Base-by-base conservation (phyloP, 345 rosid genomes). In the Hibiscus syriacus region DNA sequence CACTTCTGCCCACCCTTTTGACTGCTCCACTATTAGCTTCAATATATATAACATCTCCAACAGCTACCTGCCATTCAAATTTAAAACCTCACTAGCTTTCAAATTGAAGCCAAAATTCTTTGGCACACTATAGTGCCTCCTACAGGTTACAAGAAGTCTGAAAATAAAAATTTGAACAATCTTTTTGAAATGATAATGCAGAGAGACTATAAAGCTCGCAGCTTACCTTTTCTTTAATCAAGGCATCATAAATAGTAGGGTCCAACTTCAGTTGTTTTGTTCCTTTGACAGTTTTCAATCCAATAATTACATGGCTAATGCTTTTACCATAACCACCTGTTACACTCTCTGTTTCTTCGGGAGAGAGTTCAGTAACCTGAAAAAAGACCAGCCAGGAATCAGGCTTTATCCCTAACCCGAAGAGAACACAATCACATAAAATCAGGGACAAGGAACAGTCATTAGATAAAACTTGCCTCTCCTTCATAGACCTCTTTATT, bases 1-100 rank as follows among this genome's bases (percentile, higher is more conserved):
- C 99, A 67, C 96, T 89, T 79, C 98, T 81, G 63, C 99, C 99
- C 5, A 94, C 99, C 71, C 98, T 78, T 79, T 91, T 94, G 53
- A 94, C 97, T n/a, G 99, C 99, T 62, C 98, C 99, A 70, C 99
- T 94, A 74, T 91, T 91, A 62, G 98, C 92, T 83, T 94, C 99
- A 46, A 94, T 85, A 79, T 94, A 94, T 67, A 94, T 91, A 63
- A 94, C 98, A 89, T 94, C 99, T 45, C 99, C 98, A 55, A 87
- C 99, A 67, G 96, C 98, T 16, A 94, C 96, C 99, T 89, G 82
- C 50, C 67, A 59, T 58, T 56, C n/a, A n/a, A n/a, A n/a, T n/a
- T n/a, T n/a, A n/a, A n/a, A n/a, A n/a, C n/a, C n/a, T n/a, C n/a
- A n/a, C n/a, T n/a, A n/a, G n/a, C n/a, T n/a, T n/a, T n/a, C 54